phyloP scores from a whole-genome alignment of 2,329 filamentous ascomycete species.

The Colletotrichum truncatum region DNA sequence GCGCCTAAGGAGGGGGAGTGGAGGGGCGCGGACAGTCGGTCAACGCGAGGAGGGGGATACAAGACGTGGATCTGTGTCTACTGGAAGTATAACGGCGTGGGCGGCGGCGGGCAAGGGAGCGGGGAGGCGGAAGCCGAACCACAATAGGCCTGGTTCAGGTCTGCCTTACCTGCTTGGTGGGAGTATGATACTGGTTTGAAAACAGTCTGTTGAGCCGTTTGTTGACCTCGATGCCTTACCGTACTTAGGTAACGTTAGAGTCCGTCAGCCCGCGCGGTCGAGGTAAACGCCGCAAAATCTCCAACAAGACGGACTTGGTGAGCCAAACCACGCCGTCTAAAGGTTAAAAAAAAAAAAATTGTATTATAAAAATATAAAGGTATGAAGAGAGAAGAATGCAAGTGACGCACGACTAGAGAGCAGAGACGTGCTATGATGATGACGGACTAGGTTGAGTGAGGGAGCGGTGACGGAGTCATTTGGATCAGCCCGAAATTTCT shows the following conservation, averaged over 20 bases:
- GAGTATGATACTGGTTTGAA: neutral
- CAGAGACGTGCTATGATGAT: neutral
- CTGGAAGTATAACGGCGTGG: constrained; percentile 25
- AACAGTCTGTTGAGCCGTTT: neutral
- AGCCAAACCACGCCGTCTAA: neutral
- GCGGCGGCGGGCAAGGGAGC: constrained; percentile 6
- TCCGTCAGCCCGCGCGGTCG: neutral
- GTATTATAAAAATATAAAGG: neutral
- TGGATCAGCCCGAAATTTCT: neutral
- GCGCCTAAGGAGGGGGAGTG: neutral
- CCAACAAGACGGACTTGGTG: neutral
- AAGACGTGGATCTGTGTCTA: constrained; percentile 20
- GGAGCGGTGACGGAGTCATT: neutral
- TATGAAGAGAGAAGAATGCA: neutral
- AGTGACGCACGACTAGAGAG: neutral
- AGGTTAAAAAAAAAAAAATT: neutral
- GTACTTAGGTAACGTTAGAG: neutral
- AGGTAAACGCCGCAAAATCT: neutral
- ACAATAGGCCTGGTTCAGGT: constrained; percentile 10
- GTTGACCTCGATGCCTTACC: neutral
- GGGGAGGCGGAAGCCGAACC: constrained; percentile 24
- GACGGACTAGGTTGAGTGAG: neutral
- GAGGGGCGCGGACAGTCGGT: neutral
- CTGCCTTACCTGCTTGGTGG: neutral
- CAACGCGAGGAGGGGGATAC: neutral